These are phyloP conservation scores for Suhomyces sp. DNA, from an alignment of 805 yeast genomes.

Conservation along the genomic window DNA sequence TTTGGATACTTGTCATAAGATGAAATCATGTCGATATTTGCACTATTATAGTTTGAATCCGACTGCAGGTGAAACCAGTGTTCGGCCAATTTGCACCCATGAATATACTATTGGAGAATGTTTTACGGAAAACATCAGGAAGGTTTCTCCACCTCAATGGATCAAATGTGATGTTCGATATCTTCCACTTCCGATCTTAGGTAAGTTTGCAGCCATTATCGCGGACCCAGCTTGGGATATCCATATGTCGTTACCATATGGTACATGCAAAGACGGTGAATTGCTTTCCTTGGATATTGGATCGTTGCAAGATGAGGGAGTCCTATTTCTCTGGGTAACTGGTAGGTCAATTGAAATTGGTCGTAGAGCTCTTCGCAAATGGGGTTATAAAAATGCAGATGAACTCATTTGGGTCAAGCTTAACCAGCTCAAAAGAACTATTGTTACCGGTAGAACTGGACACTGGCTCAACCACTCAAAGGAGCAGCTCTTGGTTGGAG, in stretches of 20 bases:
- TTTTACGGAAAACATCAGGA: constrained; percentile 34
- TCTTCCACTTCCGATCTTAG: constrained; percentile 68
- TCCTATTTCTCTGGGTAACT: constrained; percentile 88
- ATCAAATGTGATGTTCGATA: constrained; percentile 78
- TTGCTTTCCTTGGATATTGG: constrained; percentile 64
- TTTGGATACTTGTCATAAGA: constrained; percentile 88
- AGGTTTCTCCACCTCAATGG: constrained; percentile 69
- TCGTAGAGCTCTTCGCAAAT: constrained; percentile 64
- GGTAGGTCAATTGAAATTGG: constrained; percentile 92
- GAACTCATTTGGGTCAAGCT: constrained; percentile 91
- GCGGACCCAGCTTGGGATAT: constrained; percentile 98
- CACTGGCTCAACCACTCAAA: constrained; percentile 97
- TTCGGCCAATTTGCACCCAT: constrained; percentile 15
- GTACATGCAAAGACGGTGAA: constrained; percentile 76
- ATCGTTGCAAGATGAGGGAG: constrained; percentile 77
- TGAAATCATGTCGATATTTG: constrained; percentile 73
- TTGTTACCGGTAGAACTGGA: constrained; percentile 94
- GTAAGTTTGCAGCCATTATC: constrained; percentile 77
- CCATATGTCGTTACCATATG: constrained; percentile 81
- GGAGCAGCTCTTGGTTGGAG: constrained; percentile 83
- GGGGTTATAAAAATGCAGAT: constrained; percentile 82
- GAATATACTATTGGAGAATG: constrained; percentile 54
- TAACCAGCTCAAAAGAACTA: constrained; percentile 82
- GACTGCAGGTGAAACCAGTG: neutral
- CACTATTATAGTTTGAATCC: constrained; percentile 67